A percentile compares a stretch with the other conserved stretches of the same genome.
Conservation (phyloP, 2,329 filamentous ascomycete genomes). For the Neophaeococcomyces mojaviensis region DNA sequence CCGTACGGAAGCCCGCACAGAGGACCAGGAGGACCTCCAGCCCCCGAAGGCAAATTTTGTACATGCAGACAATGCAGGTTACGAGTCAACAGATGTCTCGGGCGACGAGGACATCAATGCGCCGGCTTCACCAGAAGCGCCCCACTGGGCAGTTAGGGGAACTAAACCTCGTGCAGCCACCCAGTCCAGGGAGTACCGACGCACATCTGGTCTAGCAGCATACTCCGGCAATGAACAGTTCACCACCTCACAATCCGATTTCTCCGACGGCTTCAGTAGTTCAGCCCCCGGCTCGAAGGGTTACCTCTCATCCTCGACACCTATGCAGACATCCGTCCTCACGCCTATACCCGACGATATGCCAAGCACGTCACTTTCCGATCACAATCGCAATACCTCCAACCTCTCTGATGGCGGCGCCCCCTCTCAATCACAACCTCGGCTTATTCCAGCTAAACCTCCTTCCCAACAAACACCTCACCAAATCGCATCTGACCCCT, state of each 20-base stretch:
- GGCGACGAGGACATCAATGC: constrained; percentile 30
- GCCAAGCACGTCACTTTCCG: constrained; percentile 24
- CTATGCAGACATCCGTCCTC: constrained; percentile 9
- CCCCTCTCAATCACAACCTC: background rate
- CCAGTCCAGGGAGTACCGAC: constrained; percentile 15
- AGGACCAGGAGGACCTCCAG: constrained; percentile 70
- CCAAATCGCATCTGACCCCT: constrained; percentile 57
- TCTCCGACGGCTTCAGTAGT: constrained; percentile 56
- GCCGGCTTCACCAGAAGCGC: constrained; percentile 30
- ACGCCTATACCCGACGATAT: constrained; percentile 5
- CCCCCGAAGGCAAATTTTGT: constrained; percentile 16
- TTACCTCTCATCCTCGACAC: constrained; percentile 18
- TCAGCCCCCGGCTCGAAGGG: constrained; percentile 20
- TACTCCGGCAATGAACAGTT: constrained; percentile 60
- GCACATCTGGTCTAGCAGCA: constrained; percentile 37
- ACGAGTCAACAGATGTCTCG: constrained; percentile 34
- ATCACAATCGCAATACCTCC: constrained; percentile 22
- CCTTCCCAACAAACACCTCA: constrained; percentile 20
- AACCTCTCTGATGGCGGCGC: constrained; percentile 5
- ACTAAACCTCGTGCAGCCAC: constrained; percentile 11
- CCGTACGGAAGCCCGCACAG: constrained; percentile 69
- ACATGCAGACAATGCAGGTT: constrained; percentile 29
- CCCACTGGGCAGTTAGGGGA: constrained; percentile 4
- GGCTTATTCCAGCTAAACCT: constrained; percentile 24
- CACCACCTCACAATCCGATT: constrained; percentile 70